phyloP scores from a whole-genome alignment of 306 rosid species.

The Dicorynia guianensis region DNA sequence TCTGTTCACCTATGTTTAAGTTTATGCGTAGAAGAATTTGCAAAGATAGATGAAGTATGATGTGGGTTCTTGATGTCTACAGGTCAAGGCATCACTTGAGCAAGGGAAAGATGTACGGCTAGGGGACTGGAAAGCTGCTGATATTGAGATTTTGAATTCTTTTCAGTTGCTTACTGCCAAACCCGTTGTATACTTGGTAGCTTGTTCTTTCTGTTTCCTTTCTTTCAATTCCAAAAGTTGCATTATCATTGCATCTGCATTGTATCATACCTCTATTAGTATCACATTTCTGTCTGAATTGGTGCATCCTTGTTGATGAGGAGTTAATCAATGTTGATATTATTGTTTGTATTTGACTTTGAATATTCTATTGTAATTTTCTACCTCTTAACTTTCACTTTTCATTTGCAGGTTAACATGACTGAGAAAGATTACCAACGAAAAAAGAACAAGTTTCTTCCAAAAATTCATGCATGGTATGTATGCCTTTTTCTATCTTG shows the following conservation, averaged over 20 bases:
- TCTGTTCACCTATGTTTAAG: slow-evolving; percentile 19
- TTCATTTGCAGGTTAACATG: slow-evolving; percentile 86
- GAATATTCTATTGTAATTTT: slow-evolving; percentile 18
- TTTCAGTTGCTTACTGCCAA: slow-evolving; percentile 97
- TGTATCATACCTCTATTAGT: not conserved
- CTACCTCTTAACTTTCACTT: slow-evolving; percentile 28
- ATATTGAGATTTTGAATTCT: slow-evolving; percentile 83
- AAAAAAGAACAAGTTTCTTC: slow-evolving; percentile 95
- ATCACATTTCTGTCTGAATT: not conserved
- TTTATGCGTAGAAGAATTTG: not conserved
- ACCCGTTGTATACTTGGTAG: slow-evolving; percentile 95
- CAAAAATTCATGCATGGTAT: slow-evolving; percentile 98
- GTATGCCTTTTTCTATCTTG: not conserved
- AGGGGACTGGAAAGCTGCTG: slow-evolving; percentile 98
- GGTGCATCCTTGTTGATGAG: not conserved
- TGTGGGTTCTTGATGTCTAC: slow-evolving; percentile 42
- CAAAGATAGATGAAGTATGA: slow-evolving; percentile 26
- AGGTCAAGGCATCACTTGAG: slow-evolving; percentile 80
- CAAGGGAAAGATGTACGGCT: slow-evolving; percentile 95
- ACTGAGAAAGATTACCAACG: slow-evolving; percentile 97
- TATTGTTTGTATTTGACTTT: slow-evolving; percentile 18
- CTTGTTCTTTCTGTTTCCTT: slow-evolving; percentile 13
- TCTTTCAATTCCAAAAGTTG: slow-evolving; percentile 2
- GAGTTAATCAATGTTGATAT: slow-evolving; percentile 1
- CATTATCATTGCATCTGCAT: slow-evolving; percentile 1